Base-by-base conservation (phyloP, 352 stramenopile genomes). In the Globisporangium spinosum region DNA sequence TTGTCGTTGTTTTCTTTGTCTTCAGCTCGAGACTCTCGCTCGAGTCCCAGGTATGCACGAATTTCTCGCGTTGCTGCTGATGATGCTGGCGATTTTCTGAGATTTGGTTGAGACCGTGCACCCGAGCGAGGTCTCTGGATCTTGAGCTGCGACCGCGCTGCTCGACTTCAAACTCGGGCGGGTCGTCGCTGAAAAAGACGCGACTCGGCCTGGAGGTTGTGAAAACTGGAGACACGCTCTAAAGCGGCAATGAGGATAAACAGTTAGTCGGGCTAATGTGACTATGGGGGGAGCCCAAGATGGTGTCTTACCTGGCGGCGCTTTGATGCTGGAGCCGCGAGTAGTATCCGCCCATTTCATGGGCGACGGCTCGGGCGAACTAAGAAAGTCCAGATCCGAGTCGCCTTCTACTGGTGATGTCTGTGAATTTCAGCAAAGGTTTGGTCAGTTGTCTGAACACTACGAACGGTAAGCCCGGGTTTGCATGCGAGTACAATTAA, bases 161-260 rank as follows among this genome's bases (percentile, higher is more conserved):
- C 23, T 66, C 45, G 4, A 1, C 51, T 38, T 25, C 49, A 23
- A n/a, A 38, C 27, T 66, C 45, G 4, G 4, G 34, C 5, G 40
- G 40, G 3, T 47, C 29, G 13, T 55, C 17, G 40, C n/a, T 47
- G 64, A 64, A 66, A 59, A 32, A 66, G 12, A 35, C 27, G 6
- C 23, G 55, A 40, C 2, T 60, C 3, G 55, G 7, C 2, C 59
- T 43, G 22, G 49, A 38, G 20, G 59, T 67, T 5, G 60, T 25
- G n/a, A 76, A 69, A 25, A 74, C 66, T 8, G 72, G 72, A 3
- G 72, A 78, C 27, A 54, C 54, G n/a, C 72, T 70, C 35, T 65
- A 34, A 6, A 35, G 13, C 45, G 40, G 5, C 53, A 34, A 32
- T 20, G 23, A 8, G 10, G 5, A 13, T n/a, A 17, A 15, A 20